Base-by-base conservation (phyloP, 179 eudicot species). In the Nepenthes alata region DNA sequence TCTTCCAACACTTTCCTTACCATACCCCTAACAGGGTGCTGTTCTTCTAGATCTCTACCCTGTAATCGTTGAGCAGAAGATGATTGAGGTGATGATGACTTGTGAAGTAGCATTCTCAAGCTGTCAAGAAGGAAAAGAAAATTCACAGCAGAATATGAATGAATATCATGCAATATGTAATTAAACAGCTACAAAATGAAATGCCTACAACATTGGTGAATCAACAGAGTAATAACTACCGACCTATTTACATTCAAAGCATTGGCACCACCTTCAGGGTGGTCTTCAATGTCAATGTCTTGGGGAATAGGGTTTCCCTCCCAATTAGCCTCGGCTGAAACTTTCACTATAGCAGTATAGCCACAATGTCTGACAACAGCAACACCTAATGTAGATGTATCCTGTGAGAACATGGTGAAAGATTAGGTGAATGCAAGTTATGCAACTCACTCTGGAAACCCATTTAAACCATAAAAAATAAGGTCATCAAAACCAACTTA, bases 251-350 rank as follows among this genome's bases (percentile, higher is more conserved):
- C 87, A 63, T 88, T 88, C 77, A 88, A 68, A 53, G 96, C 88
- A 82, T 82, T 86, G 53, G 94, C 94, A 65, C 96, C 96, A 50
- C 96, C 96, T 57, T 88, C 94, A 34, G 96, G 86, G 45, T 84
- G 94, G 62, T 88, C 96, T 61, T 84, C 86, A 51, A 88, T 82
- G 56, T 88, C 88, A 72, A 88, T 77, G 67, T 86, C 94, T 67
- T 80, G 72, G 59, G 83, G 83, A 57, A 82, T 69, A 48, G 74
- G 62, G 38, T 74, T 72, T 25, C 80, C 88, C 61, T 79, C 81
- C 86, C 84, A 83, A 59, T 77, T 73, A 38, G 75, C 76, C 71
- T 82, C 85, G 47, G 79, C 67, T 55, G 67, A 72, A 61, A 80
- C 85, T 75, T 80, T 86, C 67, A 84, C 94, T 70, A 82, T 70